phyloP scores from a whole-genome alignment of 306 rosid genomes.

The Vicia villosa region DNA sequence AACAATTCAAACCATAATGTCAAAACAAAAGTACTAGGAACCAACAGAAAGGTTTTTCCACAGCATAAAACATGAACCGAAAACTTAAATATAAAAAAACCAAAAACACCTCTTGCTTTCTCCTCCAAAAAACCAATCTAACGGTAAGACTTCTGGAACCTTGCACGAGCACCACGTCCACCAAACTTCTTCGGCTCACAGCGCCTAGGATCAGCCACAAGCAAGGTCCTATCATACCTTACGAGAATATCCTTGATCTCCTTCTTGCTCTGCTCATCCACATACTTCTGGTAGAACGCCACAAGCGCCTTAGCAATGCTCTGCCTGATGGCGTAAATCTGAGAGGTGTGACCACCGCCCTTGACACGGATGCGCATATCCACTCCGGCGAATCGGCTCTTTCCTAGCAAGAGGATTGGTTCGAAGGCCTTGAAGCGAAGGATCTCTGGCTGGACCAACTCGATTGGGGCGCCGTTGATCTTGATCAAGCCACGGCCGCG shows the following conservation, averaged over 20 bases:
- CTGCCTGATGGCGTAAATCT: slow-evolving; percentile 85
- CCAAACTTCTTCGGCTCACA: slow-evolving; percentile 97
- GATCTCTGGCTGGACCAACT: slow-evolving; percentile 76
- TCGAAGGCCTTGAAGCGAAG: slow-evolving; percentile 83
- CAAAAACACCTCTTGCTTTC: slow-evolving; percentile 18
- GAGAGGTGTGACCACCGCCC: slow-evolving; percentile 85
- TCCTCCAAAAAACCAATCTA: slow-evolving; percentile 7
- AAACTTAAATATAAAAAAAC: slow-evolving; percentile 14
- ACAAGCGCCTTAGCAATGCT: slow-evolving; percentile 85
- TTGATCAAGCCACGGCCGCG: slow-evolving; percentile 80
- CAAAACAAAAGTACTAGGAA: slow-evolving; percentile 5
- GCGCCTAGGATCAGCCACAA: slow-evolving; percentile 83
- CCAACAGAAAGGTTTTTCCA: slow-evolving; percentile 36
- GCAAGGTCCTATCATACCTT: slow-evolving; percentile 70
- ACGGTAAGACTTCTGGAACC: slow-evolving; percentile 95
- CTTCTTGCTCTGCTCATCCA: slow-evolving; percentile 91
- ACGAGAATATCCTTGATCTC: slow-evolving; percentile 84
- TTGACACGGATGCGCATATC: slow-evolving; percentile 84
- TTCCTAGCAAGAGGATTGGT: slow-evolving; percentile 74
- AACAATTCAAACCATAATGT: background rate
- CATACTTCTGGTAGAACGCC: slow-evolving; percentile 81
- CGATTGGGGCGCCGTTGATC: slow-evolving; percentile 87
- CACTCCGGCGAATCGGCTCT: slow-evolving; percentile 66
- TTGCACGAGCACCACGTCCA: slow-evolving; percentile 88
- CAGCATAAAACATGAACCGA: slow-evolving; percentile 50